Evolutionary conservation across 352 stramenopile genomes (phyloP), one percentile per base, ranked within the genome.

Genomic region (Globisporangium okanoganense): DNA sequence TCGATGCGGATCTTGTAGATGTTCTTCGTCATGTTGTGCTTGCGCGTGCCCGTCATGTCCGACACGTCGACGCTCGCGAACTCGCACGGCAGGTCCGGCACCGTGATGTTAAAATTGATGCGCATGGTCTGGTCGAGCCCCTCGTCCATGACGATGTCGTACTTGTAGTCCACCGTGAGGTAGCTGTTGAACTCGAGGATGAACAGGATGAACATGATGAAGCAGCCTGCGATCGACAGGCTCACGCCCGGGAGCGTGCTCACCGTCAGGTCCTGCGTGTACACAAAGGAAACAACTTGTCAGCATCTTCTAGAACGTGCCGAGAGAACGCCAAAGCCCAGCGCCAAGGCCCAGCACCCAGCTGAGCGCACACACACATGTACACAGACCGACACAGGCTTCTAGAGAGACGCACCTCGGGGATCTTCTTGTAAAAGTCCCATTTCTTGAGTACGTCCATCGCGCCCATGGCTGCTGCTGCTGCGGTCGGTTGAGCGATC

Each of bases 81-180:
- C 75, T 99, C 95, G 73, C 97, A 99, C 24, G 97, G 94, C 20
- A 99, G 65, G 75, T 99, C 94, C 33, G 97, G 87, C 48, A 99
- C 83, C 33, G 96, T 99, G 69, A 99, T 98, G 79, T 99, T 99
- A 70, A 99, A 99, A 75, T 99, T 99, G 52, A 99, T 97, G 58
- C 93, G 88, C 71, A 95, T 85, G 44, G 75, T 94, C 70, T 90
- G 75, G 67, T 94, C 82, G 25, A 94, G 70, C 2, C 77, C 81
- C 57, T 94, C 78, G 74, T 96, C 88, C 81, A 96, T 93, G 44
- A 94, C 84, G 66, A 95, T 94, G 63, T 93, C 82, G 69, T 93
- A 91, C 70, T 91, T 83, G 75, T 94, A 92, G 59, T 91, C 83
- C 29, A 91, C 78, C 43, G 79, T 91, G 10, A 96, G 62, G 73